Evolutionary conservation across 495 filamentous ascomycete genomes (phyloP), one percentile per base, ranked within the genome.

Genomic region (Evernia prunastri): DNA sequence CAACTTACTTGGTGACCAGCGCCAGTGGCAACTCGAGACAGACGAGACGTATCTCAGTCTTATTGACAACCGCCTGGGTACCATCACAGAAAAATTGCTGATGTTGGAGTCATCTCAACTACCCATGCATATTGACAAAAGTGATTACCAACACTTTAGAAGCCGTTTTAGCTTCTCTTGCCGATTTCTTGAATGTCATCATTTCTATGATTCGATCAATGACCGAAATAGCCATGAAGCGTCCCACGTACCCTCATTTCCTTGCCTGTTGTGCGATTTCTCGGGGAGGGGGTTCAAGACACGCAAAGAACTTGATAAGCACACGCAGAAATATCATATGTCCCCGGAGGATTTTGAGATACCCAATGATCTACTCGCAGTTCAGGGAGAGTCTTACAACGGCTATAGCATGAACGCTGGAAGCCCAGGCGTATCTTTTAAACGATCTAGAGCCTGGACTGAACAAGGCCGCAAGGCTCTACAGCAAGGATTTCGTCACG

Each of bases 1-100:
- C 15, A 47, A 35, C 7, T 25, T 11, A 12, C 12, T 63, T 13
- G 33, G 33, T 12, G 60, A 18, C 13, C 47, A 53, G 37, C 3
- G 56, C 39, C 15, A 63, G 33, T 63, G 60, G 60, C 25, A 35
- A 47, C 10, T 60, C 0, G 29, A 33, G 17, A 10, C 29, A 20
- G 63, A 65, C 33, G 45, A 65, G 31, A 65, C 63, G 3, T 65
- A 7, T 13, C 35, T 65, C n/a, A 65, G 53, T 51, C 63, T 65
- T 4, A 65, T 65, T 33, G 57, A 36, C 25, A n/a, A 8, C 20
- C 37, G 45, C 12, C 33, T 65, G 3, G 10, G 33, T 20, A 40
- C 4, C 20, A 20, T 65, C n/a, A 45, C 40, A n/a, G 63, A 61
- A 45, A 3, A 23, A 25, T 17, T 65, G 33, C 11, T 60, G 20